phyloP scores from a whole-genome alignment of 1,139 yeast genomes.

The Yamadazyma epiphylla region DNA sequence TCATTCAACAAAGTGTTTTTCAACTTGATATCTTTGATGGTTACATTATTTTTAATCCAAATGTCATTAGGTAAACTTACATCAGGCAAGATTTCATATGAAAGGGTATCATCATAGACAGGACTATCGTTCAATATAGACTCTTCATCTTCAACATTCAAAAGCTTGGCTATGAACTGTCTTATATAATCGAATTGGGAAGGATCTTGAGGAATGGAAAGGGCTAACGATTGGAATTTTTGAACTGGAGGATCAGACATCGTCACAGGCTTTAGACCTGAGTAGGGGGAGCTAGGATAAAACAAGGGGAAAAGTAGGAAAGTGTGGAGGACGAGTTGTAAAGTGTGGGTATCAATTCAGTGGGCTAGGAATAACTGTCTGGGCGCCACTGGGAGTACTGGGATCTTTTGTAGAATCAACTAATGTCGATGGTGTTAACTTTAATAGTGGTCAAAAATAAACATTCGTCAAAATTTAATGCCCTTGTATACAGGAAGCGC shows the following conservation, averaged over 20 bases:
- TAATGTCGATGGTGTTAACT: too few species aligned
- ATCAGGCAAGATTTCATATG: conserved; percentile 29
- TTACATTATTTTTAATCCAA: conserved; percentile 35
- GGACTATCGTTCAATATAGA: conserved; percentile 3
- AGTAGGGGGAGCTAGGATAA: too few species aligned
- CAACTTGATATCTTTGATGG: conserved; percentile 29
- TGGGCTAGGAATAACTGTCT: too few species aligned
- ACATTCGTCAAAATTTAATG: conserved; percentile 1
- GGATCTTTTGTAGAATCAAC: too few species aligned
- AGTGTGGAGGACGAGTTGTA: too few species aligned
- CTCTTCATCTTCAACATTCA: conserved; percentile 9
- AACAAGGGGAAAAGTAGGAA: too few species aligned
- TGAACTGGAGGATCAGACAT: conserved; percentile 4
- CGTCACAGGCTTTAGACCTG: too few species aligned
- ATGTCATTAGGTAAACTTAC: conserved; percentile 35
- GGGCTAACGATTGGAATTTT: conserved; percentile 9
- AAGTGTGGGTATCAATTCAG: too few species aligned
- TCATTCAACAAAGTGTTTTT: conserved; percentile 34
- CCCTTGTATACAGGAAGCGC: background rate
- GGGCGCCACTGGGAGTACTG: too few species aligned
- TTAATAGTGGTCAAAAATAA: background rate
- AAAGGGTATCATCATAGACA: background rate
- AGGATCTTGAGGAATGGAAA: conserved; percentile 10
- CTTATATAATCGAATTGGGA: conserved; percentile 13
- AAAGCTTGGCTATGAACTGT: conserved; percentile 8